These are phyloP conservation scores for Malassezia restricta DNA, from an alignment of 1,284 basidiomycete genomes.

Conservation along the genomic window DNA sequence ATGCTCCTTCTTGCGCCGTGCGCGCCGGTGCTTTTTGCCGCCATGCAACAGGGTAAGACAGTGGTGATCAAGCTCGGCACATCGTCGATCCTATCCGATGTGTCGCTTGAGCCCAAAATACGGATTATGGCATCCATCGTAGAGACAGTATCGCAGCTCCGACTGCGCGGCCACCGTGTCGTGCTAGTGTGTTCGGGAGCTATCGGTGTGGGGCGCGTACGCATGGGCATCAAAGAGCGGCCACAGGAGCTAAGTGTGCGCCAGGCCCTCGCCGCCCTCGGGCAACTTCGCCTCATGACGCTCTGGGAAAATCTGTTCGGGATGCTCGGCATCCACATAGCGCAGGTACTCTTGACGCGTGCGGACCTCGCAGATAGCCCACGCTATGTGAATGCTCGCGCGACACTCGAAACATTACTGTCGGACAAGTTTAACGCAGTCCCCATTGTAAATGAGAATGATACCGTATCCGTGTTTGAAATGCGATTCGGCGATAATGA, in stretches of 20 bases:
- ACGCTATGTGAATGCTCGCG: slow-evolving; percentile 38
- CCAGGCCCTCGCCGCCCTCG: slow-evolving; percentile 90
- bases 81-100: slow-evolving; percentile 39
- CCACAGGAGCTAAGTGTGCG: slow-evolving; percentile 79
- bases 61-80: slow-evolving; percentile 46
- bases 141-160: slow-evolving; percentile 73
- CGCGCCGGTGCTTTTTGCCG: background rate
- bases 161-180: slow-evolving; percentile 73
- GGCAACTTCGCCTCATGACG: slow-evolving; percentile 87
- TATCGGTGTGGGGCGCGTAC: slow-evolving; percentile 81
- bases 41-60: slow-evolving; percentile 19
- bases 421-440: slow-evolving; percentile 31
- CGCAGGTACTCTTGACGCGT: slow-evolving; percentile 83
- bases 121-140: slow-evolving; percentile 81
- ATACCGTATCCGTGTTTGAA: slow-evolving; percentile 52
- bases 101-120: slow-evolving; percentile 56
- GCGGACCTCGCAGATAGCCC: slow-evolving; percentile 78
- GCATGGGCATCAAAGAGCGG: slow-evolving; percentile 69
- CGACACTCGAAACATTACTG: slow-evolving; percentile 37
- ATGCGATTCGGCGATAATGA: slow-evolving; percentile 99
- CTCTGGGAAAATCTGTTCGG: slow-evolving; percentile 93
- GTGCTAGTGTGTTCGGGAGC: slow-evolving; percentile 92
- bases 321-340: slow-evolving; percentile 83
- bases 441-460: slow-evolving; percentile 46
- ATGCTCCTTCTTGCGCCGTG: background rate